phyloP scores from a whole-genome alignment of 129 eudicot genomes.

The carrot (Daucus carota) region DH1_v3.0 NC_030387.2:33398501-33399000 shows the following conservation, averaged over 20 bases:
- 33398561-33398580: not conserved
- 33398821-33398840: constrained; percentile 70
- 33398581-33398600: not conserved
- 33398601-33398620: not conserved
- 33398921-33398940: constrained; percentile 61
- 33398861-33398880: constrained; percentile 29
- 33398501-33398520: constrained; percentile 86
- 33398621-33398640: not conserved
- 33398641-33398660: not conserved
- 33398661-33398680: not conserved
- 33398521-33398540: constrained; percentile 66
- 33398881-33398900: constrained; percentile 72
- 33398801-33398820: constrained; percentile 49
- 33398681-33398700: constrained; percentile 33
- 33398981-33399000: constrained; percentile 11
- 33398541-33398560: not conserved
- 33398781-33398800: constrained; percentile 30
- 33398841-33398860: constrained; percentile 37
- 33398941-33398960: too few species aligned
- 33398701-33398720: constrained; percentile 75
- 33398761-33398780: constrained; percentile 43
- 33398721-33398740: constrained; percentile 43
- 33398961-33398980: not conserved
- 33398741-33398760: constrained; percentile 33
- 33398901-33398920: constrained; percentile 57